Evolutionary conservation across 164 flowering plant genomes (phyloP).

Genomic region (Umbellularia californica): DNA sequence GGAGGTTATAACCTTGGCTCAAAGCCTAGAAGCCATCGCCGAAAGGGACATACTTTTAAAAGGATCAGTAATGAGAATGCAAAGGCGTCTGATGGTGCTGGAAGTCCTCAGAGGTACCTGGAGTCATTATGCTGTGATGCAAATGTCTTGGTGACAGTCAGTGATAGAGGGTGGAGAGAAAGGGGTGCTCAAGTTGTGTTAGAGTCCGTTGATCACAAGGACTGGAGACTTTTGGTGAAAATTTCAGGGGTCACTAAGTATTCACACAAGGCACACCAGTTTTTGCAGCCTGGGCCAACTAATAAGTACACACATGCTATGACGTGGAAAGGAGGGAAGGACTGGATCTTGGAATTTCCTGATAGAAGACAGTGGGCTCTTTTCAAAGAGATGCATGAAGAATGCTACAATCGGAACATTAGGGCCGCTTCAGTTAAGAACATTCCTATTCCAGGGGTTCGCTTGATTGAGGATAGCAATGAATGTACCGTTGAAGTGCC

Average conservation of each 20-base stretch:
- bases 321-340: slow-evolving; percentile 99
- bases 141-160: slow-evolving; percentile 65
- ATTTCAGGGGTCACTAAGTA: slow-evolving; percentile 56
- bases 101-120: slow-evolving; percentile 37
- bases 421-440: slow-evolving; percentile 79
- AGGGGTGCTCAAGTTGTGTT: slow-evolving; percentile 62
- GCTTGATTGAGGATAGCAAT: slow-evolving; percentile 59
- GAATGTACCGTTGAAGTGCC: slow-evolving; percentile 43
- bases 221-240: slow-evolving; percentile 83
- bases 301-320: slow-evolving; percentile 91
- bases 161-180: slow-evolving; percentile 91
- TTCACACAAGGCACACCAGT: slow-evolving; percentile 77
- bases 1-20: slow-evolving; percentile 50
- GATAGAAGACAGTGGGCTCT: slow-evolving; percentile 82
- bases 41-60: slow-evolving; percentile 50
- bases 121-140: slow-evolving; percentile 64
- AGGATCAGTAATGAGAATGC: slow-evolving; percentile 52
- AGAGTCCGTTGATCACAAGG: slow-evolving; percentile 71
- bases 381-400: slow-evolving; percentile 96
- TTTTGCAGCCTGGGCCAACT: slow-evolving; percentile 86
- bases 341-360: slow-evolving; percentile 89
- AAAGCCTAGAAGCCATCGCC: slow-evolving; percentile 43
- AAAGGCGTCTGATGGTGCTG: slow-evolving; percentile 42
- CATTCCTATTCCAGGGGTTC: slow-evolving; percentile 96
- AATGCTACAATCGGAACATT: slow-evolving; percentile 79